Base-by-base conservation (phyloP, 257 asterid genomes). In the Rhazya stricta region DNA sequence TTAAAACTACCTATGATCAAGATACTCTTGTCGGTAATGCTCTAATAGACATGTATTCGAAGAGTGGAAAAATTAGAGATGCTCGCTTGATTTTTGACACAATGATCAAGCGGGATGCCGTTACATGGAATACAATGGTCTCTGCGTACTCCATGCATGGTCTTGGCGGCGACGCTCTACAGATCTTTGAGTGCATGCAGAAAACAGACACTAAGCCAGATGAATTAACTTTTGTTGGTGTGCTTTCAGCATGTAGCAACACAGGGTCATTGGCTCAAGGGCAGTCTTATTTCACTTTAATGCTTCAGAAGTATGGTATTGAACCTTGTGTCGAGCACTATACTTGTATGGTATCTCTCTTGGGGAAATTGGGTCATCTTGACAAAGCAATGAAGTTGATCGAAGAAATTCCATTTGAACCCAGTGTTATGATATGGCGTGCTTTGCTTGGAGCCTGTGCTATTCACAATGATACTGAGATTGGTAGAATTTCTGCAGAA, bases 111-210 rank as follows among this genome's bases (percentile, higher is more conserved):
- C 81, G 74, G 76, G 97, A 89, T 75, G 78, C 86, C 76, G 86
- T 94, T 69, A 87, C 98, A 34, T 94, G 98, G 97, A 94, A 94
- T 80, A 81, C 93, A 23, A 88, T 94, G 85, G 78, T 94, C 77
- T 94, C 97, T 15, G 97, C 94, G 54, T 91, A 94, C 87, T 90
- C 97, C 58, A 88, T 89, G 93, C 97, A 94, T 57, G 97, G 98
- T 60, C 89, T 90, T 51, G 97, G 97, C 21, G 71, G 67, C 19
- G 92, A 94, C 84, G 96, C 97, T 79, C 82, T 94, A 82, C 77
- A 79, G 71, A 67, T 89, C 57, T 94, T 90, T 70, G 89, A 89
- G 79, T 69, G 65, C 75, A 89, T 91, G 97, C 85, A 60, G 65
- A 77, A 81, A 76, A 79, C 89, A 34, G 83, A 87, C 57, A 71